Base-by-base conservation (phyloP, 2,329 filamentous ascomycete species). In the Arthroderma sp. region DNA sequence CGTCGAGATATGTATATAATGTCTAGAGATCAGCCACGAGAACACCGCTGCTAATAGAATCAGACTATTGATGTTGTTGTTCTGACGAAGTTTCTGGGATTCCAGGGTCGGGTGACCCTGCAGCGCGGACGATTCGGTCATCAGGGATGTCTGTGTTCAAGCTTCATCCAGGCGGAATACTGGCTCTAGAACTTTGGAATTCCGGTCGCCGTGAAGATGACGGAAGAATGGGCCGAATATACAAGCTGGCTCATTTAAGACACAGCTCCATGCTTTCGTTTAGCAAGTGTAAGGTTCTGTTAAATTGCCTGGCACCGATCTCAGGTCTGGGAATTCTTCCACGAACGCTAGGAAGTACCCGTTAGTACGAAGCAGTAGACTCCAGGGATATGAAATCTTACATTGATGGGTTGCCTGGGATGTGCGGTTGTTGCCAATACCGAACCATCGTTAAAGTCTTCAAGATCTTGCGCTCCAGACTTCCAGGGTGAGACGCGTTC, bases 241-340 rank as follows among this genome's bases (percentile, higher is more conserved):
- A 15, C 19, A 15, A 17, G 44, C 44, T 51, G 28, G 9, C 9
- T 51, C 47, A 51, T 19, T 51, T 51, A 19, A 78, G 64, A 64
- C 76, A 78, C 17, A 71, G 73, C 23, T 72, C 71, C 62, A 77
- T 64, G 60, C 73, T 77, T 61, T 77, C 74, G 61, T 78, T 77
- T 28, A 78, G 63, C 61, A 76, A 71, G 60, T 71, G 68, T 53
- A 77, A 62, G 3, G 74, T 76, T 54, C 69, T 66, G 57, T 73
- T 70, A 60, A 75, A 75, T 57, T 76, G 74, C n/a, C 67, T 61
- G 56, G 67, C 70, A 33, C 68, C 66, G 54, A 67, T 66, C 54
- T 65, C 65, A n/a, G 28, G 47, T 33, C 28, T 31, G 25, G 28
- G 23, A n/a, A 33, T 31, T 33, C 9, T 51, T 31, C 28, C 47